Base-by-base conservation (phyloP, 1,139 yeast species). In the Geotrichum phurueaensis region DNA sequence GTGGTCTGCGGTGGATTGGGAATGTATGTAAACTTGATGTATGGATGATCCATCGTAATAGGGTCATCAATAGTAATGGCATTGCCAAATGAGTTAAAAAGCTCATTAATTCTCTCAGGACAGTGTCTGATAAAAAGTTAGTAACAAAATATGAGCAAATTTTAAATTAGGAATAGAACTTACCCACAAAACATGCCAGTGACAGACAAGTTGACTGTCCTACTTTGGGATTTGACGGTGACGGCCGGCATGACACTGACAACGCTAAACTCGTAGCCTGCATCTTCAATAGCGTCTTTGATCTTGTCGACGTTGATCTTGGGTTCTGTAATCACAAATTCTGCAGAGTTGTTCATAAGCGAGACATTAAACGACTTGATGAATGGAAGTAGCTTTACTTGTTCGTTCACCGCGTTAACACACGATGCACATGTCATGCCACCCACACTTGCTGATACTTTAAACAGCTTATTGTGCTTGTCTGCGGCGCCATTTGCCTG, bases 401-500 rank as follows among this genome's bases (percentile, higher is more conserved):
- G 82, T 22, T 77, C 72, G 10, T 75, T 73, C 39, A 87, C 83
- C 0, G 90, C 76, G 56, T 78, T 78, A 0, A 84, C 83, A 71
- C 95, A 87, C 0, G 90, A 83, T 5, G 88, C 84, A 74, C 94
- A 87, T 0, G 91, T 84, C 73, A 87, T 86, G 3, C 94, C 94
- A 3, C 86, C 88, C 57, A 87, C 82, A 0, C 83, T 73, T 1
- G 89, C 90, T 9, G 78, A 76, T 7, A 86, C 80, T 66, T 79
- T 81, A 64, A 78, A 80, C 0, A 66, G 58, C 23, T 63, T 62
- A 7, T 55, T 31, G 3, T 60, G 61, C 54, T n/a, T 27, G 20
- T 50, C 23, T n/a, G 27, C 36, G 10, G 66, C 6, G 62, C 54
- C 39, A 13, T 45, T 43, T 7, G 63, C 50, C 22, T 39, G 47